These are phyloP conservation scores for Echria macrotheca DNA, from an alignment of 495 filamentous ascomycete genomes.

Conservation along the genomic window DNA sequence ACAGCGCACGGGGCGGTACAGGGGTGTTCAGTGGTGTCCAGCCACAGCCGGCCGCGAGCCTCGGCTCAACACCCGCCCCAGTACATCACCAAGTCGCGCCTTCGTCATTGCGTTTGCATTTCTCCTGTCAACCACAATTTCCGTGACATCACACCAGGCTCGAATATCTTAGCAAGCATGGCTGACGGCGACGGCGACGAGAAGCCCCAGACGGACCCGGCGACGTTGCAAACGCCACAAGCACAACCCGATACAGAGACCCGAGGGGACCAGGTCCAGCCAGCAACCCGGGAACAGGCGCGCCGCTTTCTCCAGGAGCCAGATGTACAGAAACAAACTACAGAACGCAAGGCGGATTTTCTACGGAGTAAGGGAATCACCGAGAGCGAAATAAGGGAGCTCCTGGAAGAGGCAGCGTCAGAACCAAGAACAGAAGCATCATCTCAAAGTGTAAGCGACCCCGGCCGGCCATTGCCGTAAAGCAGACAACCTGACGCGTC, in stretches of 20 bases:
- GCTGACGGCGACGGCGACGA: slow-evolving; percentile 18
- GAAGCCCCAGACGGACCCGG: slow-evolving; percentile 9
- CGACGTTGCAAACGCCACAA: slow-evolving; percentile 14
- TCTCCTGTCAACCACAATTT: too few species aligned
- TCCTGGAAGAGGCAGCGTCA: slow-evolving; percentile 48
- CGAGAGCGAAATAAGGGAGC: slow-evolving; percentile 58
- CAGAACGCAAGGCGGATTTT: slow-evolving; percentile 71
- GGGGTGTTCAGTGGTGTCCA: neutral
- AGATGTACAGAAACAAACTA: slow-evolving; percentile 61
- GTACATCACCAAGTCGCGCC: slow-evolving; percentile 4
- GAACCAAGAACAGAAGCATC: slow-evolving; percentile 30
- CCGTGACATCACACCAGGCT: too few species aligned
- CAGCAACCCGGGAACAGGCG: slow-evolving; percentile 61
- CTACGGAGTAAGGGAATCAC: slow-evolving; percentile 73
- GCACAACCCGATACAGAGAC: slow-evolving; percentile 11
- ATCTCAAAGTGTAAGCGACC: too few species aligned
- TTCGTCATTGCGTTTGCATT: neutral
- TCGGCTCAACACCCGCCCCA: too few species aligned
- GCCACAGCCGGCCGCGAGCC: slow-evolving; percentile 2
- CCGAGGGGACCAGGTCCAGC: slow-evolving; percentile 21
- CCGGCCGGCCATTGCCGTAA: too few species aligned
- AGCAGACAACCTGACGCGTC: slow-evolving; percentile 1
- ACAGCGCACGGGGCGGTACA: neutral
- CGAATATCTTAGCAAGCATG: too few species aligned
- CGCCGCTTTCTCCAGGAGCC: slow-evolving; percentile 75